phyloP scores from a whole-genome alignment of 1,284 basidiomycete species.

The Earliella scabrosa region DNA sequence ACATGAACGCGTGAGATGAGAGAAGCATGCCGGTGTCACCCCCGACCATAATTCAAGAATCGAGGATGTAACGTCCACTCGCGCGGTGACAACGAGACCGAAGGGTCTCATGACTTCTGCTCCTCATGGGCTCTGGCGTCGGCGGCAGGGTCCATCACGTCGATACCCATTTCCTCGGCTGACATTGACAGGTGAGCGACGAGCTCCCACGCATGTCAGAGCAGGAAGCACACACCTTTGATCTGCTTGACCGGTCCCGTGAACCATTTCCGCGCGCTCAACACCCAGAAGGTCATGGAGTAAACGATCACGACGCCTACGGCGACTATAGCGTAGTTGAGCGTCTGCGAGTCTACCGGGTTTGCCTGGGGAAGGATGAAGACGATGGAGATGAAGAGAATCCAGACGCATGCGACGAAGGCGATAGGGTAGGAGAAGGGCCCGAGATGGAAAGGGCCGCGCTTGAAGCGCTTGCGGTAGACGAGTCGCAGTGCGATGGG shows the following conservation, averaged over 20 bases:
- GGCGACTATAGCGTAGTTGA: conserved; percentile 77
- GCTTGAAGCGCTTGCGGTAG: conserved; percentile 60
- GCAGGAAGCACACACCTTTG: conserved; percentile 45
- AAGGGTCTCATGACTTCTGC: no score
- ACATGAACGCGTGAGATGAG: no score
- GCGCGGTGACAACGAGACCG: no score
- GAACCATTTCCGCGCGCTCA: conserved; percentile 75
- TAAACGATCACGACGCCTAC: conserved; percentile 71
- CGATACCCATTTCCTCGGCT: neutral
- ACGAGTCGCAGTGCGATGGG: conserved; percentile 70
- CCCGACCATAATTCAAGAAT: no score
- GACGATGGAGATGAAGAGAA: conserved; percentile 63
- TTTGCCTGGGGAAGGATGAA: conserved; percentile 72
- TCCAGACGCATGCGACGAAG: conserved; percentile 57
- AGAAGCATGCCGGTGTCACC: no score
- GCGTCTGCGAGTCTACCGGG: conserved; percentile 68
- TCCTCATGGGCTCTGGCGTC: no score
- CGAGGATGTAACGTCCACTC: no score
- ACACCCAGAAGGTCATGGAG: conserved; percentile 64
- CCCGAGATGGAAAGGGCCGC: conserved; percentile 77
- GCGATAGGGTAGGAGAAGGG: conserved; percentile 62
- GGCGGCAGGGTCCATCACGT: no score
- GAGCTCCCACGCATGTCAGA: neutral
- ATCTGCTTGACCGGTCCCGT: conserved; percentile 70
- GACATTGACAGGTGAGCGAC: no score